Base-by-base conservation (phyloP, 139 green algal species). In the Chlamydomonas sphaeroides region DNA sequence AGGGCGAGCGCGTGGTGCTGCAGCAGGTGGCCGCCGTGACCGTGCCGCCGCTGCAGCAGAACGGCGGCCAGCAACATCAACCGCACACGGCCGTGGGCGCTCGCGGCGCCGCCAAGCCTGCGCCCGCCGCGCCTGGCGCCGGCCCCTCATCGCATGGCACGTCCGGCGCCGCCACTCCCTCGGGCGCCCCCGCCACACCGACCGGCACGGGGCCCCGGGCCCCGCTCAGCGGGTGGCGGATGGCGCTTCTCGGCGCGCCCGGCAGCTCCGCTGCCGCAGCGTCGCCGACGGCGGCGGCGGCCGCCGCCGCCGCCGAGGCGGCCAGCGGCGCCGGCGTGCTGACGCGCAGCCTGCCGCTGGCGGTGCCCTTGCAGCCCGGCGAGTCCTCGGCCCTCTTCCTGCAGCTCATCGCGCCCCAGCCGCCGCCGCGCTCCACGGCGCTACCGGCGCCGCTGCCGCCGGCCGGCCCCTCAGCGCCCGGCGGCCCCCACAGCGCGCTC, bases 321-420 rank as follows among this genome's bases (percentile, higher is more conserved):
- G 56, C 21, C 38, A n/a, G n/a, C n/a, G n/a, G n/a, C n/a, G n/a
- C n/a, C n/a, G 42, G 28, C 25, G 35, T 26, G 53, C 66, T 35
- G 6, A 35, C 59, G 32, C 61, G 68, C 1, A 78, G 68, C 68
- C 45, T 84, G 32, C 79, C 67, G 28, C 51, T 90, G 75, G 63
- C 87, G 30, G 51, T 88, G 41, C 53, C 36, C 32, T 48, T 91
- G 63, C n/a, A 78, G 30, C 51, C 87, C 25, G 84, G 87, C 30
- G 83, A 91, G 28, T 65, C 79, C 48, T 68, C 74, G 23, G 72
- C 42, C 8, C 84, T 88, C 26, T 84, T 72, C 23, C 35, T 86
- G 49, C 84, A 86, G 65, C 83, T 88, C 14, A 49, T 70, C 57
- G 83, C 86, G 33, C n/a, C n/a, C n/a, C n/a, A n/a, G n/a, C 86